A percentile compares a stretch with the other conserved stretches of the same genome.
These are phyloP conservation scores for Cocos nucifera DNA, from an alignment of 176 grass and related monocot genomes.

Conservation along the genomic window DNA sequence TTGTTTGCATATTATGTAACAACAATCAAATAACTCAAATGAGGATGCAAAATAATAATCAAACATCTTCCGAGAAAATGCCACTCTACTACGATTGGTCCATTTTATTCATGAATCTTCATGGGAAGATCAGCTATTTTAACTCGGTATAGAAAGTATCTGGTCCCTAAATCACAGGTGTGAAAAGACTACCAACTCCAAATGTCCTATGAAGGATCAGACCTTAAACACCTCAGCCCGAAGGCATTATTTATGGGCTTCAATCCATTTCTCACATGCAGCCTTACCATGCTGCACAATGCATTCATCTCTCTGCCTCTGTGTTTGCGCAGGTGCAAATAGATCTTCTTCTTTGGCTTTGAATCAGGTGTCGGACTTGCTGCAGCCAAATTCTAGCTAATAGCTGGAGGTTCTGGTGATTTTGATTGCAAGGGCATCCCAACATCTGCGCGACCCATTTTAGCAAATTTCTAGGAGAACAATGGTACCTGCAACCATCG, in stretches of 20 bases:
- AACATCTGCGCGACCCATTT: conserved; percentile 26
- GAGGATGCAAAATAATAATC: too few relatives aligned
- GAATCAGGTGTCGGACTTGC: conserved; percentile 17
- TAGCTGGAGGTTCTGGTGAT: conserved; percentile 8
- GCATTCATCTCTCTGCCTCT: conserved; percentile 70
- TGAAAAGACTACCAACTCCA: too few relatives aligned
- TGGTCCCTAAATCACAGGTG: too few relatives aligned
- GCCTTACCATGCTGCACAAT: conserved; percentile 63
- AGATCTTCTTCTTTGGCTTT: conserved; percentile 88
- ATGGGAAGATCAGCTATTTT: too few relatives aligned
- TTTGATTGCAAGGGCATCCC: conserved; percentile 1
- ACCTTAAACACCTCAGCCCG: conserved; percentile 80
- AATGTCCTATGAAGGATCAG: conserved; percentile 17
- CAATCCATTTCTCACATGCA: conserved; percentile 63
- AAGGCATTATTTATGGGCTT: conserved; percentile 66
- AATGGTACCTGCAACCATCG: too few relatives aligned
- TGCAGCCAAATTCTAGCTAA: conserved; percentile 17
- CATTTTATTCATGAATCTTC: too few relatives aligned
- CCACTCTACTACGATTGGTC: too few relatives aligned
- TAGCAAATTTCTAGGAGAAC: background rate
- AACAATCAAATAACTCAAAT: too few relatives aligned
- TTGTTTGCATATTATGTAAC: too few relatives aligned
- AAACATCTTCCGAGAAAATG: too few relatives aligned
- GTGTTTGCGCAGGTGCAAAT: conserved; percentile 86
- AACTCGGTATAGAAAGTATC: too few relatives aligned